Evolutionary conservation across 2,329 filamentous ascomycete species (phyloP).

Genomic region (Aspergillus fumigatiaffinis): DNA sequence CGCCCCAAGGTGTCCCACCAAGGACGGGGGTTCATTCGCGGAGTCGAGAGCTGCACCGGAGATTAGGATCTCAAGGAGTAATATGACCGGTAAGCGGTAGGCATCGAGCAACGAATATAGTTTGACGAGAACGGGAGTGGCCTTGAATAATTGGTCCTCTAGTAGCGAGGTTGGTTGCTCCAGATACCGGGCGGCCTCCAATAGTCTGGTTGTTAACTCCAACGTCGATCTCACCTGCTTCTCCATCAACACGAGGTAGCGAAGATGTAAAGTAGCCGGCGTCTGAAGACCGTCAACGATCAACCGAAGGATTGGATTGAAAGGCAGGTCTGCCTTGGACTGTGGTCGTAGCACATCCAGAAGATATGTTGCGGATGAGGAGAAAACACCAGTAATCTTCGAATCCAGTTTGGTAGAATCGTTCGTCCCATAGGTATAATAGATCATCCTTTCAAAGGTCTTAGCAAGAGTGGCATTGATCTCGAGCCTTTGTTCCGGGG

Average conservation of each 20-base stretch:
- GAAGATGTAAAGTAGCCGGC: conserved; percentile 60
- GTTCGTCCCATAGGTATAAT: conserved; percentile 71
- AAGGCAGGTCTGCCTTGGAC: conserved; percentile 65
- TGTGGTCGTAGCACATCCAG: conserved; percentile 71
- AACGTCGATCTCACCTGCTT: conserved; percentile 63
- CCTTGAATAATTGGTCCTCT: conserved; percentile 76
- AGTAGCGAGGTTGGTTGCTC: conserved; percentile 62
- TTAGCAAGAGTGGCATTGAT: conserved; percentile 66
- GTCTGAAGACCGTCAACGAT: conserved; percentile 60
- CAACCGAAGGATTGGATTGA: conserved; percentile 71
- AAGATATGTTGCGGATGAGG: conserved; percentile 70
- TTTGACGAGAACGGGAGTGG: conserved; percentile 70
- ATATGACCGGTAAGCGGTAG: conserved; percentile 63
- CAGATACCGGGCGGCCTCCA: conserved; percentile 65
- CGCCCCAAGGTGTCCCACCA: conserved; percentile 84
- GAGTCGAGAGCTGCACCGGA: conserved; percentile 60
- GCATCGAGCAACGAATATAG: conserved; percentile 67
- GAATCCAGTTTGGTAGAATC: conserved; percentile 47
- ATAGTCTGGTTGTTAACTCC: conserved; percentile 62
- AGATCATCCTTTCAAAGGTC: conserved; percentile 67
- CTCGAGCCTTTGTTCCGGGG: conserved; percentile 62
- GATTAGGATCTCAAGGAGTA: conserved; percentile 69
- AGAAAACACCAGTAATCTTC: conserved; percentile 61
- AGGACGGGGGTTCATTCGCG: conserved; percentile 76
- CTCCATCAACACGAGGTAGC: conserved; percentile 53